phyloP scores from a whole-genome alignment of 805 yeast species.

The Kregervanrija delftensis region DNA sequence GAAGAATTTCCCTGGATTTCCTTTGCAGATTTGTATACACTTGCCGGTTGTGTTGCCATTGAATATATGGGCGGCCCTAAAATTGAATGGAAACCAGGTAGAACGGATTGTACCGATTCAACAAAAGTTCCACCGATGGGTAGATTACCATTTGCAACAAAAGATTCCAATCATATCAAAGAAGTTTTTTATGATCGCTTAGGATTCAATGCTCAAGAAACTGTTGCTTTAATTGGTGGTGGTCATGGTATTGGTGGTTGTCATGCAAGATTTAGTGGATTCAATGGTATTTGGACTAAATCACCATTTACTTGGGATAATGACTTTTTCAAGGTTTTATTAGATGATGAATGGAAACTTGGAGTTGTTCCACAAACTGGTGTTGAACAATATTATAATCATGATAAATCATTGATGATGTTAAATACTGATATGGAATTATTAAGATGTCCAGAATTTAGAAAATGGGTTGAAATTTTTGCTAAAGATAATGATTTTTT shows the following conservation, averaged over 20 bases:
- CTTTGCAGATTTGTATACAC: conserved; percentile 73
- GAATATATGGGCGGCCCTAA: conserved; percentile 78
- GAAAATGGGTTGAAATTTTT: conserved; percentile 55
- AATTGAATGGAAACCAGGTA: conserved; percentile 77
- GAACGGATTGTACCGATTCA: conserved; percentile 50
- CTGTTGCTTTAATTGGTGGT: conserved; percentile 67
- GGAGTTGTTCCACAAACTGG: conserved; percentile 37
- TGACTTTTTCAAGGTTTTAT: conserved; percentile 36
- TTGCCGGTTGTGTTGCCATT: conserved; percentile 72
- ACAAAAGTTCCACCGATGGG: conserved; percentile 56
- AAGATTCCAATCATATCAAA: conserved; percentile 59
- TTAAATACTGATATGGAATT: conserved; percentile 69
- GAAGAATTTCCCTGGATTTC: conserved; percentile 61
- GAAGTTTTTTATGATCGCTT: conserved; percentile 50
- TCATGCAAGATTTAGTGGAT: conserved; percentile 48
- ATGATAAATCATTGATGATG: conserved; percentile 61
- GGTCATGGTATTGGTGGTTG: conserved; percentile 78
- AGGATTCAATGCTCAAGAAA: conserved; percentile 65
- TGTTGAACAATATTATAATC: conserved; percentile 31
- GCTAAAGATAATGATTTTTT: conserved; percentile 60
- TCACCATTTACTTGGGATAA: conserved; percentile 36
- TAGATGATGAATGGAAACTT: conserved; percentile 39
- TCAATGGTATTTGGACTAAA: conserved; percentile 42
- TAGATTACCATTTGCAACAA: conserved; percentile 66
- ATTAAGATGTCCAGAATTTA: conserved; percentile 52